These are phyloP conservation scores for Royoungia palumana DNA, from an alignment of 768 basidiomycete genomes.

Conservation along the genomic window DNA sequence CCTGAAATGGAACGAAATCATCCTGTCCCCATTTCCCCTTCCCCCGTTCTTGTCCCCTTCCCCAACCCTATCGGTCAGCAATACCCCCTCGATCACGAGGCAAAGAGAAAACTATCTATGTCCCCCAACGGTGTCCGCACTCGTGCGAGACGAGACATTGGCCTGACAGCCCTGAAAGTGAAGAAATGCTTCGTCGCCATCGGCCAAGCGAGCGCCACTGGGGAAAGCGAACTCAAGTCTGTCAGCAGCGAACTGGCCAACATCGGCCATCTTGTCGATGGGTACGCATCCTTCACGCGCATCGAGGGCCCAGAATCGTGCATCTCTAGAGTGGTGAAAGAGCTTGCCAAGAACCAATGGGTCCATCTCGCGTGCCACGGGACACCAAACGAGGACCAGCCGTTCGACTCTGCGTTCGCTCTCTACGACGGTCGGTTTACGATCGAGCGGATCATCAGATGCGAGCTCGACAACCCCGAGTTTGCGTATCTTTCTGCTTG, in stretches of 20 bases:
- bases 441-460: not conserved
- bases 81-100: too few species aligned
- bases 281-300: too few species aligned
- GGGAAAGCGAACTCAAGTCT: not conserved
- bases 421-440: not conserved
- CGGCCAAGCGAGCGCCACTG: not conserved
- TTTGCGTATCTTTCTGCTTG: not conserved
- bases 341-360: too few species aligned
- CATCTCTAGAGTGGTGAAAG: too few species aligned
- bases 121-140: too few species aligned
- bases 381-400: not conserved
- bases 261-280: not conserved
- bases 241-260: not conserved
- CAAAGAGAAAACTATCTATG: too few species aligned
- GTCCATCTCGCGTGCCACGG: not conserved
- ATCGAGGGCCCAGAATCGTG: constrained; percentile 14
- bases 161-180: too few species aligned
- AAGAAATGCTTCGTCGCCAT: not conserved
- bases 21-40: too few species aligned
- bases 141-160: too few species aligned
- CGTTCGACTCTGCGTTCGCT: not conserved
- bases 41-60: too few species aligned
- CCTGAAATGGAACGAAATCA: too few species aligned
- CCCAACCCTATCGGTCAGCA: too few species aligned
- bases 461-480: not conserved